These are phyloP conservation scores for Myrica gale DNA, from an alignment of 306 rosid species.

Conservation along the genomic window DNA sequence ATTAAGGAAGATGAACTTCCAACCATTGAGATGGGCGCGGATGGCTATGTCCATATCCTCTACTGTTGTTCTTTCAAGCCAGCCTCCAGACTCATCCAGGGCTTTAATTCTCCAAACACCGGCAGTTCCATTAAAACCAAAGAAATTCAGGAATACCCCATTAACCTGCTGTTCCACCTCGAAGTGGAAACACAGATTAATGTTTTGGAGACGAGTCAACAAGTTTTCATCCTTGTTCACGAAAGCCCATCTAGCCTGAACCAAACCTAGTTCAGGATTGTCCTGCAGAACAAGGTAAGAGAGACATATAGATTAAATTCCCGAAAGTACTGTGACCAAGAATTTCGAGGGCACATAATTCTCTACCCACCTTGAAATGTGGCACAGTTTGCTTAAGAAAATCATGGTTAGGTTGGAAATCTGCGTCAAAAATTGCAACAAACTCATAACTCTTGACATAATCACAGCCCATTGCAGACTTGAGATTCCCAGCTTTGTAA, in stretches of 20 bases:
- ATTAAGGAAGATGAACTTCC: constrained; percentile 88
- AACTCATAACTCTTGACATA: constrained; percentile 83
- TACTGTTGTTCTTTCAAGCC: constrained; percentile 94
- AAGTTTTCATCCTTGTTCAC: constrained; percentile 94
- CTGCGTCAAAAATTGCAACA: constrained; percentile 93
- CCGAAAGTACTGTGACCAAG: constrained; percentile 12
- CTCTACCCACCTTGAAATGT: constrained; percentile 73
- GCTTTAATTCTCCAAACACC: constrained; percentile 99
- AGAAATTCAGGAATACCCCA: constrained; percentile 81
- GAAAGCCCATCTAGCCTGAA: constrained; percentile 93
- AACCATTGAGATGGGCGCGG: constrained; percentile 93
- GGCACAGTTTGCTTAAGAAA: constrained; percentile 83
- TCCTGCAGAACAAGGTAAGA: constrained; percentile 49
- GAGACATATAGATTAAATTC: constrained; percentile 14
- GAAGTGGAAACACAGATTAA: constrained; percentile 91
- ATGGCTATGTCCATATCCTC: constrained; percentile 98
- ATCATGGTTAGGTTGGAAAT: constrained; percentile 94
- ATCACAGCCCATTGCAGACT: constrained; percentile 93
- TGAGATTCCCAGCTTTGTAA: constrained; percentile 96
- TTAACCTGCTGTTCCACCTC: constrained; percentile 99
- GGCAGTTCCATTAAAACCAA: constrained; percentile 98
- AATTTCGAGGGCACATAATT: constrained; percentile 14
- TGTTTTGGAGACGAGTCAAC: constrained; percentile 94
- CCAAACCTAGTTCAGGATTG: constrained; percentile 75
- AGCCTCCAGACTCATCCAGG: constrained; percentile 90